These are phyloP conservation scores for Monilinia fructicola DNA, from an alignment of 2,329 filamentous ascomycete species.

Conservation along the genomic window DNA sequence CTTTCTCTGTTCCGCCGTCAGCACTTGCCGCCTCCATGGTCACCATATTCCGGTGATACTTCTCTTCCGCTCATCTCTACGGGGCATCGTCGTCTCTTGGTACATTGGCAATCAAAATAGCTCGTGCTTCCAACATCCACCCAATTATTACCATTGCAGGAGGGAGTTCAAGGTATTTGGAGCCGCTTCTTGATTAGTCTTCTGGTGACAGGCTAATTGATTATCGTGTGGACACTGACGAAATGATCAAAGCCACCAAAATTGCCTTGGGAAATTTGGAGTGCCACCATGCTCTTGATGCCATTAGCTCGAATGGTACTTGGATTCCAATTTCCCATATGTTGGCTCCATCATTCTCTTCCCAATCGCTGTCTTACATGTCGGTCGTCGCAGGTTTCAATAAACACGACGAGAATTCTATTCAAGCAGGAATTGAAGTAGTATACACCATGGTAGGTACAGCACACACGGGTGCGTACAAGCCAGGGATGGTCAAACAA, in stretches of 20 bases:
- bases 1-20: constrained; percentile 42
- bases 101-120: constrained; percentile 49
- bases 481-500: constrained; percentile 10
- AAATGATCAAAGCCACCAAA: constrained; percentile 38
- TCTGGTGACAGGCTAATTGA: constrained; percentile 51
- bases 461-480: not conserved
- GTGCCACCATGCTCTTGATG: constrained; percentile 30
- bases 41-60: constrained; percentile 34
- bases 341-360: not conserved
- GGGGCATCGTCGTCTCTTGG: constrained; percentile 55
- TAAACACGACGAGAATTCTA: constrained; percentile 7
- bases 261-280: constrained; percentile 24
- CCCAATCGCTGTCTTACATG: not conserved
- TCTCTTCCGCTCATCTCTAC: constrained; percentile 46
- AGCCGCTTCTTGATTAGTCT: constrained; percentile 44
- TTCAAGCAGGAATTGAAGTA: constrained; percentile 1
- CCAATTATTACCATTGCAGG: constrained; percentile 59
- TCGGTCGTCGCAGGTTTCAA: constrained; percentile 4
- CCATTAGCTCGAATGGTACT: constrained; percentile 28
- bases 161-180: constrained; percentile 46
- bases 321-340: constrained; percentile 8
- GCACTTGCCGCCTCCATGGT: constrained; percentile 44
- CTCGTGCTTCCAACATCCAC: constrained; percentile 48
- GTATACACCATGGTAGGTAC: constrained; percentile 17
- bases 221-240: constrained; percentile 50